Evolutionary conservation across 2,329 filamentous ascomycete genomes (phyloP), one percentile per base, ranked within the genome.

Genomic region (Colletotrichum lini): DNA sequence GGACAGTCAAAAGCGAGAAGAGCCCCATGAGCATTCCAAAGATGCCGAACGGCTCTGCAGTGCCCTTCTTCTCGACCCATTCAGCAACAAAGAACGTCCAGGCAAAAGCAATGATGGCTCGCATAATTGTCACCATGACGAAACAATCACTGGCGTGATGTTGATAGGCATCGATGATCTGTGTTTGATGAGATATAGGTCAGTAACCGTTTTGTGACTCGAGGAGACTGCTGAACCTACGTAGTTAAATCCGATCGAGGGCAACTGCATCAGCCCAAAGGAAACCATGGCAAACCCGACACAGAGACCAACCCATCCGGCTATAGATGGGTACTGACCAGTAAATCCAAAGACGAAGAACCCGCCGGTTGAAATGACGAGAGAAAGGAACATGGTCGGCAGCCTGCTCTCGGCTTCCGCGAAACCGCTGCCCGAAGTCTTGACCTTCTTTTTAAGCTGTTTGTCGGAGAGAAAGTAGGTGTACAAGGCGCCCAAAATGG

Each of bases 41-140:
- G 3, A 88, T 82, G 0, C 87, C 87, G 76, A 89, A 89, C 0
- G 86, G 83, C 63, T 86, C 78, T 0, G 86, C 82, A 1, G 82
- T 74, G 0, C 87, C 87, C 0, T 75, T 76, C 0, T 78, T 58
- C 1, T 78, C 74, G 0, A 87, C 80, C 87, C 87, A 89, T 4
- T 82, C 78, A 3, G 82, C 81, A 0, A 86, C 83, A 54, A 89
- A 88, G 65, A 88, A 88, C 0, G 85, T 86, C 86, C 87, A 89
- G 0, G 85, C 82, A 73, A 89, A 89, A 0, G 83, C 81, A 10
- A 90, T 82, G 6, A 88, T 77, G 13, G 85, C 81, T 3, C 87
- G 81, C 18, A 85, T 77, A 42, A 84, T 84, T 1, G 86, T 87
- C 0, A 89, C 83, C 61, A 86, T 84, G 15, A 87, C 85, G 73